phyloP scores from a whole-genome alignment of 164 flowering plant species.

The Kalanchoe fedtschenkoi region DNA sequence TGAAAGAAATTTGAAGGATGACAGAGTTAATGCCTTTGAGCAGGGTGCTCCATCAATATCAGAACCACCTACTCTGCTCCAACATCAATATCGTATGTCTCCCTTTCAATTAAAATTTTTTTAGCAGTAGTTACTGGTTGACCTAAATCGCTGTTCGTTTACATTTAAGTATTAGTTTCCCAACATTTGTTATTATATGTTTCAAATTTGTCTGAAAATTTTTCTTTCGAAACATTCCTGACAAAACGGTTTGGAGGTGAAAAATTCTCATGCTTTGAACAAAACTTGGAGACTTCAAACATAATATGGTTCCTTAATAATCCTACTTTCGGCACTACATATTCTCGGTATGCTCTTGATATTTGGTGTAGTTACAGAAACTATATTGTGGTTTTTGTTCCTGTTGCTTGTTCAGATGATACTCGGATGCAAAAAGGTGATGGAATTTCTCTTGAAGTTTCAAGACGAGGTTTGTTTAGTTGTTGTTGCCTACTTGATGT shows the following conservation, averaged over 20 bases:
- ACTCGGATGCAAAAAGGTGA: conserved; percentile 33
- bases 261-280: too few species aligned
- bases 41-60: conserved; percentile 22
- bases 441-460: conserved; percentile 26
- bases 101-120: conserved; percentile 1
- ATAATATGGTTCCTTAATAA: too few species aligned
- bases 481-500: neutral
- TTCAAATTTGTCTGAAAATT: too few species aligned
- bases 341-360: too few species aligned
- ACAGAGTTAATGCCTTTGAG: conserved; percentile 25
- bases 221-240: too few species aligned
- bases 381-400: neutral
- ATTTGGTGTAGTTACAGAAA: neutral
- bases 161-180: too few species aligned
- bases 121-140: neutral
- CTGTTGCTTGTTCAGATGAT: conserved; percentile 37
- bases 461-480: conserved; percentile 27
- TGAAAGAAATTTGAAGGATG: conserved; percentile 42
- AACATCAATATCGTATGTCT: conserved; percentile 43
- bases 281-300: too few species aligned
- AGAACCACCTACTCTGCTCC: conserved; percentile 34
- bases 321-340: too few species aligned
- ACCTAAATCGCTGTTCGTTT: neutral
- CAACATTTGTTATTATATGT: too few species aligned
- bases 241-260: too few species aligned